phyloP scores from a whole-genome alignment of 352 stramenopile genomes.

The Pythium sp. region DNA sequence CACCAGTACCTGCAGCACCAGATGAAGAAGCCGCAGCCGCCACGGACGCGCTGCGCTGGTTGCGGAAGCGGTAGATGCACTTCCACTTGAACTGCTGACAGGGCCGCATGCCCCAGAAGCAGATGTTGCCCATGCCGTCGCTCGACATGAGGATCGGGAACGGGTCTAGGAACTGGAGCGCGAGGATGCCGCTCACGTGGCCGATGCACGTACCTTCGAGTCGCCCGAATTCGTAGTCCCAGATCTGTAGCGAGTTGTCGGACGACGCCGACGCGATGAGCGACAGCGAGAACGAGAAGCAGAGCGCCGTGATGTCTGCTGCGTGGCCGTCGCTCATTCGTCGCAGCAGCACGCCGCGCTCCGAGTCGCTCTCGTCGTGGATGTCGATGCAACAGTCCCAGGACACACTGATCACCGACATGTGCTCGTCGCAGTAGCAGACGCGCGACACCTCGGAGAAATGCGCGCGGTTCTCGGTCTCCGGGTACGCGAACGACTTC shows the following conservation, averaged over 20 bases:
- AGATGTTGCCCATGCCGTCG: slow-evolving; percentile 70
- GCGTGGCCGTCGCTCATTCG: slow-evolving; percentile 68
- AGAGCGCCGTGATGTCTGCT: slow-evolving; percentile 76
- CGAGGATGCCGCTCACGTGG: slow-evolving; percentile 64
- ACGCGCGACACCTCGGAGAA: slow-evolving; percentile 68
- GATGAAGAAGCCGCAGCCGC: slow-evolving; percentile 5
- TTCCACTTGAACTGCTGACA: slow-evolving; percentile 61
- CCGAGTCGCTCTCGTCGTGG: slow-evolving; percentile 83
- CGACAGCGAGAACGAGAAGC: slow-evolving; percentile 71
- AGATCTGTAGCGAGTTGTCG: slow-evolving; percentile 71
- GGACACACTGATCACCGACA: slow-evolving; percentile 77
- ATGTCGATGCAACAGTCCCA: slow-evolving; percentile 84
- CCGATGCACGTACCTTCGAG: slow-evolving; percentile 70
- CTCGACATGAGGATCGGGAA: slow-evolving; percentile 67
- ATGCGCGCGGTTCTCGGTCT: slow-evolving; percentile 65
- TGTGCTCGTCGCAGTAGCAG: slow-evolving; percentile 83
- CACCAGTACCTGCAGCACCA: background rate
- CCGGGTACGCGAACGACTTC: slow-evolving; percentile 81
- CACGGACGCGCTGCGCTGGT: slow-evolving; percentile 32
- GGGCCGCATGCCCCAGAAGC: slow-evolving; percentile 74
- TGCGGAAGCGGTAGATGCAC: slow-evolving; percentile 72
- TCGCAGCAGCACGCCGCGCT: slow-evolving; percentile 71
- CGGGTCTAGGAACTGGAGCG: slow-evolving; percentile 68
- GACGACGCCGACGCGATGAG: slow-evolving; percentile 73
- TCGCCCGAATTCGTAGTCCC: slow-evolving; percentile 88